A percentile compares a stretch with the other conserved stretches of the same genome.
Evolutionary conservation across 768 basidiomycete genomes (phyloP).

Genomic region (Favolaschia claudopus): DNA sequence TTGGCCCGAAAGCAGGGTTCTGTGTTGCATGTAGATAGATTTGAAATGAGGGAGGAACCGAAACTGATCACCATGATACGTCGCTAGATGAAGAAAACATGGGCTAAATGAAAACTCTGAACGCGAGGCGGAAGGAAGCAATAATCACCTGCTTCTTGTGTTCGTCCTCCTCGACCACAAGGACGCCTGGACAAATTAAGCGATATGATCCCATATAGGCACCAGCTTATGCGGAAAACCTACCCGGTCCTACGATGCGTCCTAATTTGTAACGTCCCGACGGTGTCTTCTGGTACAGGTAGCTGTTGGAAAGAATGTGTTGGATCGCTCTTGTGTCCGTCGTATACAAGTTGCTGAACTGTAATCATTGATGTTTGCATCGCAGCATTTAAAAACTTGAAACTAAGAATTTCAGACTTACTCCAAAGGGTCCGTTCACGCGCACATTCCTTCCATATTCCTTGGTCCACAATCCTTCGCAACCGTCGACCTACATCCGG

Average conservation of each 20-base stretch:
- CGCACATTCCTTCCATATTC: too few species aligned
- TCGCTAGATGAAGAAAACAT: too few species aligned
- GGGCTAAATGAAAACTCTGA: too few species aligned
- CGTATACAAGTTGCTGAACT: slow-evolving; percentile 48
- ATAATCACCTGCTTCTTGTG: slow-evolving; percentile 29
- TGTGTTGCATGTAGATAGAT: too few species aligned
- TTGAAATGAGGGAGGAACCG: background rate
- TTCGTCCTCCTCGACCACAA: slow-evolving; percentile 36
- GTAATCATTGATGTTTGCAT: too few species aligned
- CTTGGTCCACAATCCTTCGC: too few species aligned
- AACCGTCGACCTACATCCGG: too few species aligned
- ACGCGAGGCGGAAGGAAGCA: background rate
- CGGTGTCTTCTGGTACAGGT: slow-evolving; percentile 52
- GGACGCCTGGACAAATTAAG: slow-evolving; percentile 42
- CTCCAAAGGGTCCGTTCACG: too few species aligned
- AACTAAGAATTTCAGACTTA: too few species aligned
- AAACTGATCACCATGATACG: background rate
- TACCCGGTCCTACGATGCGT: slow-evolving; percentile 36
- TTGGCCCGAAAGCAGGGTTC: slow-evolving; percentile 58
- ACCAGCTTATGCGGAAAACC: too few species aligned
- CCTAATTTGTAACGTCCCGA: slow-evolving; percentile 31
- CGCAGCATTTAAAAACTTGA: too few species aligned
- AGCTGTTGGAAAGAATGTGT: slow-evolving; percentile 54
- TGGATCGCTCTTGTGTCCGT: slow-evolving; percentile 56
- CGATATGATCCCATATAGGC: background rate